Base-by-base conservation (phyloP, 768 basidiomycete genomes). In the Clitopilus hobsonii region DNA sequence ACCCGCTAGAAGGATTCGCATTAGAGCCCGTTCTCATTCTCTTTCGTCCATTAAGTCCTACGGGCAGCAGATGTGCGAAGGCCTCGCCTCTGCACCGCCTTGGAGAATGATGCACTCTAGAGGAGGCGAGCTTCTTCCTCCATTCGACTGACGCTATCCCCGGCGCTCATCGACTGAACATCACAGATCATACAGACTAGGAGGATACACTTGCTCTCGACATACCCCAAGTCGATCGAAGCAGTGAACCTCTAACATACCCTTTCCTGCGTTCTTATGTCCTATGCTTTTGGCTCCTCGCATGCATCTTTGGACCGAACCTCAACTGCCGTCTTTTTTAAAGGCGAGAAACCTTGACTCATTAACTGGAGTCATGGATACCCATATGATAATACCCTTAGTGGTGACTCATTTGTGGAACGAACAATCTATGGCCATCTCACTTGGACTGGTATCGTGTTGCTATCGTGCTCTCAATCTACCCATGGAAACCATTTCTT, bases 301-400 rank as follows among this genome's bases (percentile, higher is more conserved):
- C 41, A 45, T 45, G 41, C 41, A 45, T 45, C 22, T 16, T 45
- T 45, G 41, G 41, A 45, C 41, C 22, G 41, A 45, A 45, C 41
- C 41, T 10, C 18, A 23, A 2, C n/a, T 18, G 32, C 41, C 8
- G 22, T 45, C 41, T 45, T 23, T n/a, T n/a, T n/a, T 45, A 2
- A 45, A 45, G 41, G 22, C 41, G 41, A 11, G 18, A 23, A 18
- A 11, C 10, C 22, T 18, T 18, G 32, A 22, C 47, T 22, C 32
- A 6, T 10, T 52, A 11, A 47, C 26, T 56, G 56, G 52, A 48
- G 53, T 54, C 52, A 32, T 52, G 51, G 52, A 51, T 56, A 32
- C 38, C 54, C 54, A 28, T 51, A 60, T 59, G 61, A 60, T 60
- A 60, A n/a, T 18, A 20, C 41, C 55, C 56, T 41, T 52, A 36